Percentiles rank a stretch among this genome's conserved stretches.
Conservation (phyloP, 495 filamentous ascomycete species). For the Echria macrotheca region DNA sequence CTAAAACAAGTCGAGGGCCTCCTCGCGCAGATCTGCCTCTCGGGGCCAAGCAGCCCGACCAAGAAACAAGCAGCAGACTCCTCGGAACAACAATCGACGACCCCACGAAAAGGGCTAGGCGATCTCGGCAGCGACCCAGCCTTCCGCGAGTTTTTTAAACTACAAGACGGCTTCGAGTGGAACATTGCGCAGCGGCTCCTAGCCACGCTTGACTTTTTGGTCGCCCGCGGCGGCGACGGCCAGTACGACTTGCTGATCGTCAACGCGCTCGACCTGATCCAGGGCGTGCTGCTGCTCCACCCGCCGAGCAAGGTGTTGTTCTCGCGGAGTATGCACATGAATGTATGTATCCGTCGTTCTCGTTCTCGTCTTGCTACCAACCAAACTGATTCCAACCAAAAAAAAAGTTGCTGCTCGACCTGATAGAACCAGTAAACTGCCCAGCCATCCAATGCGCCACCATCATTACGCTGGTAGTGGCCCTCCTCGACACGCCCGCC, state of each 20-base stretch:
- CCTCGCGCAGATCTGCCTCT: slow-evolving; percentile 91
- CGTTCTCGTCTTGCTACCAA: neutral
- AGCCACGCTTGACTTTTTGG: slow-evolving; percentile 77
- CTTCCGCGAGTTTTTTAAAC: slow-evolving; percentile 91
- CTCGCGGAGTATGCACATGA: slow-evolving; percentile 89
- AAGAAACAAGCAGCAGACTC: slow-evolving; percentile 11
- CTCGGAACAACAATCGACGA: slow-evolving; percentile 46
- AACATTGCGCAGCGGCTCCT: slow-evolving; percentile 88
- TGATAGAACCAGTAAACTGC: slow-evolving; percentile 88
- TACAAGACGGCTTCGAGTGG: slow-evolving; percentile 97
- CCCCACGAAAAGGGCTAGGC: slow-evolving; percentile 53
- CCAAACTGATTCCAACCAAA: neutral
- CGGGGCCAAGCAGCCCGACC: slow-evolving; percentile 39
- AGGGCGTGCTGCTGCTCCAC: slow-evolving; percentile 85
- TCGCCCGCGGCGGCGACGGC: slow-evolving; percentile 71
- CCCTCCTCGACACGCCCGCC: slow-evolving; percentile 71
- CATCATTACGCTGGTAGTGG: slow-evolving; percentile 82
- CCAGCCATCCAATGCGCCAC: slow-evolving; percentile 86
- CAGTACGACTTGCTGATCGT: slow-evolving; percentile 88
- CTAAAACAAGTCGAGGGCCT: slow-evolving; percentile 93
- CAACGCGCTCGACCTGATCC: slow-evolving; percentile 81
- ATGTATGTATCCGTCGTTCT: slow-evolving; percentile 39
- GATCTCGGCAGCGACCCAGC: slow-evolving; percentile 79
- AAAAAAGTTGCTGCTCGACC: slow-evolving; percentile 73
- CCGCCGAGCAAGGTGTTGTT: slow-evolving; percentile 88